Evolutionary conservation across 805 yeast species (phyloP), one percentile per base, ranked within the genome.

Genomic region (Yarrowia sp.): DNA sequence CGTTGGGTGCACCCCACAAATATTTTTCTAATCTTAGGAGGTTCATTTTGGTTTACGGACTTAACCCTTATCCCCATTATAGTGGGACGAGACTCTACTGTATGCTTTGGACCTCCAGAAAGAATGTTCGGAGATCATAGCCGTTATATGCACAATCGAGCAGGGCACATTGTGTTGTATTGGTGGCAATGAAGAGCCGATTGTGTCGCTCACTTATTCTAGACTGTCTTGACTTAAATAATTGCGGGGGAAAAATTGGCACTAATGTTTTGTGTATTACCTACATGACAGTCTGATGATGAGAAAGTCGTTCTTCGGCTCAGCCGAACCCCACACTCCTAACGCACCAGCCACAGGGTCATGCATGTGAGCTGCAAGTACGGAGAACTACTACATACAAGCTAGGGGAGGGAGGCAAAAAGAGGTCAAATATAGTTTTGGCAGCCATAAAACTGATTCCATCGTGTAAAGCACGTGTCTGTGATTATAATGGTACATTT

Each of bases 241-340:
- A 32, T 36, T 40, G 41, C 19, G 44, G 44, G 44, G 26, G 11
- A n/a, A n/a, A 40, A 21, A 35, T 14, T 22, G 22, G 28, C 44
- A 40, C 51, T 46, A 46, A 16, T 26, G 28, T n/a, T 4, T 11
- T 11, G 17, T 40, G 32, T 43, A 6, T 26, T 24, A 26, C 8
- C 51, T 26, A 44, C n/a, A 12, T 44, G 36, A 46, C 52, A 46
- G 36, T 48, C 36, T 32, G 54, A 48, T 48, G 54, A 46, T 46
- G 52, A 46, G 36, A 48, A 46, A 21, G 54, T 28, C 54, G 17
- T 48, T 19, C 26, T 30, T 21, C 28, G 38, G 38, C 19, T 21
- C 14, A 32, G 54, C 38, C 52, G 26, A 48, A 48, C 54, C 54
- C 54, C 54, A 48, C 54, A 48, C 59, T 51, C 43, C 6, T 10